Percentiles rank a stretch among this genome's conserved stretches.
Evolutionary conservation across 768 basidiomycete genomes (phyloP).

Genomic region (Daedaleopsis sinensis): DNA sequence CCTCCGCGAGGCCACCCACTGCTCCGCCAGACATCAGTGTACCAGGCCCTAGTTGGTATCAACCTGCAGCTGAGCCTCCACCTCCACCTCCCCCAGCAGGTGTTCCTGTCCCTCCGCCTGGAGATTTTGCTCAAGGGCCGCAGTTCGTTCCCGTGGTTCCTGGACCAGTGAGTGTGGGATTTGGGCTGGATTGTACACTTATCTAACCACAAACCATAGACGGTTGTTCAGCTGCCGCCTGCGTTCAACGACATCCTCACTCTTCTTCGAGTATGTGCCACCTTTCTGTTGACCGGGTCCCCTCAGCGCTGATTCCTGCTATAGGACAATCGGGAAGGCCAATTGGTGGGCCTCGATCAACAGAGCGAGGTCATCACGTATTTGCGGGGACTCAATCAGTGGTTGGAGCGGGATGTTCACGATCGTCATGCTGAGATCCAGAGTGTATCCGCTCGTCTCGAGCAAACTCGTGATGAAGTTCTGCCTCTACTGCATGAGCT

Average conservation of each 20-base stretch:
- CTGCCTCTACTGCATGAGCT: conserved; percentile 10
- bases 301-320: neutral
- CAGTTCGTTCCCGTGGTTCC: conserved; percentile 28
- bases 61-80: neutral
- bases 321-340: conserved; percentile 77
- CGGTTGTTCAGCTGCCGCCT: conserved; percentile 62
- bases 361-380: conserved; percentile 82
- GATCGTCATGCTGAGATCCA: conserved; percentile 78
- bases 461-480: conserved; percentile 41
- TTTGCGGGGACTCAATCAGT: conserved; percentile 73
- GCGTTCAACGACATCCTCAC: conserved; percentile 69
- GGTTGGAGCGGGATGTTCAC: conserved; percentile 77
- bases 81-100: neutral
- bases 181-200: neutral
- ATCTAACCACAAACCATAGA: conserved; percentile 38
- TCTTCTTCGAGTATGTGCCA: conserved; percentile 57
- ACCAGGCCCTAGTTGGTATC: neutral
- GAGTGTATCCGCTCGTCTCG: conserved; percentile 64
- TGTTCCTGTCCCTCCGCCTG: conserved; percentile 14
- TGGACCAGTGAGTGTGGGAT: conserved; percentile 50
- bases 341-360: conserved; percentile 75
- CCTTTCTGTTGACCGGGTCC: neutral
- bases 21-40: conserved; percentile 1
- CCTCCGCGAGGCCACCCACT: conserved; percentile 4
- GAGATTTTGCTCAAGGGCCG: neutral